Evolutionary conservation across 768 basidiomycete species (phyloP).

Genomic region (Termitomyces heimii): DNA sequence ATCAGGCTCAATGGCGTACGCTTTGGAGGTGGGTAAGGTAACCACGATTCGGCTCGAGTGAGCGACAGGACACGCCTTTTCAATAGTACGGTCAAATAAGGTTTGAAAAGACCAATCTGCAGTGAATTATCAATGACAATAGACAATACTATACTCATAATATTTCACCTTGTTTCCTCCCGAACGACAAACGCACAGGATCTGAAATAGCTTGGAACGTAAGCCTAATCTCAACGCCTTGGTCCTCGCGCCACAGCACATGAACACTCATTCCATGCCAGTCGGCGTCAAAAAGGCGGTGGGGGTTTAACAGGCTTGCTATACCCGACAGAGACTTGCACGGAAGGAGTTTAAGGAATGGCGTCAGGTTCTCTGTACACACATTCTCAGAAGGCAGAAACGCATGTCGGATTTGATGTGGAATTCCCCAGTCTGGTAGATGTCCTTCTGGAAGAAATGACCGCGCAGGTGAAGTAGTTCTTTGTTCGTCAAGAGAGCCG

Average conservation of each 20-base stretch:
- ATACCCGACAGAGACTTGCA: slow-evolving; percentile 89
- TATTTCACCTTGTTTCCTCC: slow-evolving; percentile 47
- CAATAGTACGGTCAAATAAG: slow-evolving; percentile 62
- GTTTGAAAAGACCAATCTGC: slow-evolving; percentile 71
- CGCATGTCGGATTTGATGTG: slow-evolving; percentile 66
- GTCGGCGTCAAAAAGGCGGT: slow-evolving; percentile 81
- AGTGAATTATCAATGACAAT: slow-evolving; percentile 2
- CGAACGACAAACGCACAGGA: slow-evolving; percentile 53
- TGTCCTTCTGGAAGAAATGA: slow-evolving; percentile 60
- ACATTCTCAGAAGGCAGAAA: slow-evolving; percentile 78
- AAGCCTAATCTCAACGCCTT: slow-evolving; percentile 60
- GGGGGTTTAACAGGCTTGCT: slow-evolving; percentile 77
- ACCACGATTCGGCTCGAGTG: slow-evolving; percentile 50
- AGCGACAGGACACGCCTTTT: slow-evolving; percentile 67
- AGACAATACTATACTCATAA: not conserved
- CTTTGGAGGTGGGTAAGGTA: slow-evolving; percentile 32
- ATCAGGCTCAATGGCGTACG: slow-evolving; percentile 48
- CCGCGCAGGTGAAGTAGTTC: slow-evolving; percentile 61
- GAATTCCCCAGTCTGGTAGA: slow-evolving; percentile 38
- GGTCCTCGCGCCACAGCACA: slow-evolving; percentile 52
- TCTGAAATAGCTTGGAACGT: slow-evolving; percentile 76
- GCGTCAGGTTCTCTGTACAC: slow-evolving; percentile 97
- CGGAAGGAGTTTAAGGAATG: slow-evolving; percentile 90
- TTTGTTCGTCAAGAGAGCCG: slow-evolving; percentile 66
- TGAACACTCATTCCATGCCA: slow-evolving; percentile 89